Evolutionary conservation across 2,329 filamentous ascomycete species (phyloP).

Genomic region (Emmonsia crescens): DNA sequence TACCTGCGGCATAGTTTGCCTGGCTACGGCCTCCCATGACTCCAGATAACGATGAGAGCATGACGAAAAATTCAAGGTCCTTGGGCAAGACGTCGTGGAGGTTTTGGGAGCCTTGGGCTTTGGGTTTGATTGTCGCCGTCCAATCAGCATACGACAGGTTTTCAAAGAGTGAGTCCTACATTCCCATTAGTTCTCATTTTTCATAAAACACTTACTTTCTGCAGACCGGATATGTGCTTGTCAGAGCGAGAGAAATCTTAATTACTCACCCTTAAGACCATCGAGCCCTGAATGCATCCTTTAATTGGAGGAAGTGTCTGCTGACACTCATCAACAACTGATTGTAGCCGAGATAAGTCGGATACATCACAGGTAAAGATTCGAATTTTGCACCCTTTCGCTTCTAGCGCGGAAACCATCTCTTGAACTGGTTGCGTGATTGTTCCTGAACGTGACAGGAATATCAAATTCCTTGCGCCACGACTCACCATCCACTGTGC

Average conservation of each 20-base stretch:
- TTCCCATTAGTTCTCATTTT: background rate
- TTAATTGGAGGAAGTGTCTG: constrained; percentile 19
- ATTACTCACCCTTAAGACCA: constrained; percentile 18
- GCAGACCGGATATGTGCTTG: background rate
- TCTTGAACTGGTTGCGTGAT: constrained; percentile 11
- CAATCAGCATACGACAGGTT: constrained; percentile 34
- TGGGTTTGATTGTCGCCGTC: constrained; percentile 27
- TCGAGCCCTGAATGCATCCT: constrained; percentile 24
- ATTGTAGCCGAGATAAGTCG: constrained; percentile 8
- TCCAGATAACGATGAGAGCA: constrained; percentile 32
- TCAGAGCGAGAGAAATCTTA: background rate
- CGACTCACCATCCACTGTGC: constrained; percentile 16
- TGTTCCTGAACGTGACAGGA: constrained; percentile 20
- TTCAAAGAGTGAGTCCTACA: constrained; percentile 24
- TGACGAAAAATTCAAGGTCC: constrained; percentile 34
- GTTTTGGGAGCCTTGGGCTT: constrained; percentile 31
- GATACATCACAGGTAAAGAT: constrained; percentile 19
- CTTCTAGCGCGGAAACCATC: constrained; percentile 13
- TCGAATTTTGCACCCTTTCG: constrained; percentile 10
- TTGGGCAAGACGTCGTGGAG: constrained; percentile 21
- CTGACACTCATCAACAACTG: constrained; percentile 11
- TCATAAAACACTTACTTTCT: background rate
- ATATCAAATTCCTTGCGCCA: constrained; percentile 21
- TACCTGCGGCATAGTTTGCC: constrained; percentile 34
- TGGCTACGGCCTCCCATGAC: constrained; percentile 38